These are phyloP conservation scores for Eleusine indica DNA, from an alignment of 176 grass and related monocot genomes.

Conservation along the genomic window DNA sequence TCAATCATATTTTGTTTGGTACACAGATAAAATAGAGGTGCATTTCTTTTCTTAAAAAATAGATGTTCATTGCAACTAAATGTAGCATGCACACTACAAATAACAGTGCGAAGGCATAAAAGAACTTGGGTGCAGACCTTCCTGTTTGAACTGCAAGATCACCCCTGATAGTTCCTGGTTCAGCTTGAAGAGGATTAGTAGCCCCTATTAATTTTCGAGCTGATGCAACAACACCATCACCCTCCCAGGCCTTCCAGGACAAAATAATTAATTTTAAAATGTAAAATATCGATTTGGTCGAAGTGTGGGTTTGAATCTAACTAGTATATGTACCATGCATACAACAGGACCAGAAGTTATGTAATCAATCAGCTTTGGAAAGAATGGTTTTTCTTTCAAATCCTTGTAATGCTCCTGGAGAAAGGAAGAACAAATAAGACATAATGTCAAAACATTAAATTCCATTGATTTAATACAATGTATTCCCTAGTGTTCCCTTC, in stretches of 20 bases:
- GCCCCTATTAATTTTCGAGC: conserved; percentile 93
- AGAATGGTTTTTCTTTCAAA: conserved; percentile 84
- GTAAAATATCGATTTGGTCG: not conserved
- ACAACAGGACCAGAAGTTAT: conserved; percentile 97
- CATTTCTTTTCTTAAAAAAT: not conserved
- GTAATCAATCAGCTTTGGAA: conserved; percentile 74
- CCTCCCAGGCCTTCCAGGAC: conserved; percentile 84
- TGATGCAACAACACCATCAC: conserved; percentile 85
- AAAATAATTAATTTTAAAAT: not conserved
- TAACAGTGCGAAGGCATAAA: conserved; percentile 29
- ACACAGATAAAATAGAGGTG: not conserved
- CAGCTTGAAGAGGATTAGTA: conserved; percentile 96
- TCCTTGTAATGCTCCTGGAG: conserved; percentile 97
- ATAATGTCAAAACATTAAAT: not conserved
- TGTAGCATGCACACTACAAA: not conserved
- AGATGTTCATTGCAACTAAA: conserved; percentile 2
- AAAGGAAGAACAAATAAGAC: conserved; percentile 16
- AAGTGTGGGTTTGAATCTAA: not conserved
- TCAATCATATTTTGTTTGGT: conserved; percentile 28
- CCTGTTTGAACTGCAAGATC: conserved; percentile 98
- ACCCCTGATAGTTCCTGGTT: conserved; percentile 88
- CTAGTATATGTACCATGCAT: conserved; percentile 79
- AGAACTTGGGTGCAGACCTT: conserved; percentile 50
- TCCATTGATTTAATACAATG: not conserved
- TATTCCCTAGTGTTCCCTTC: not conserved